These are phyloP conservation scores for Pleurotus cornucopiae DNA, from an alignment of 768 basidiomycete species.

Conservation along the genomic window DNA sequence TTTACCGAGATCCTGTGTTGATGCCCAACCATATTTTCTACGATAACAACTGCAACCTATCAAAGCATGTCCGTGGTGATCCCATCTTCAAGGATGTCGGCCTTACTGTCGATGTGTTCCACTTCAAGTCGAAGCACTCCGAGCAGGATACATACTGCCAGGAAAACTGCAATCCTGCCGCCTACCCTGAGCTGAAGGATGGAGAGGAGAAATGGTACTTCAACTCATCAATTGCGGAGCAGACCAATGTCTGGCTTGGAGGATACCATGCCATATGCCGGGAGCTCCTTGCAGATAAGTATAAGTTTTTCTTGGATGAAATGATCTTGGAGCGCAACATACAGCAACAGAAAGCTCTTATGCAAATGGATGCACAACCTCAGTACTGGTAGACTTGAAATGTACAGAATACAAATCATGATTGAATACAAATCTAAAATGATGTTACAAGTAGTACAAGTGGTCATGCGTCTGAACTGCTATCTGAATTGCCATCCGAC, in stretches of 20 bases:
- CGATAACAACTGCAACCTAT: constrained; percentile 24
- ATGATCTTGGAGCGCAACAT: constrained; percentile 20
- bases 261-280: constrained; percentile 25
- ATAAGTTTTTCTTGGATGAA: constrained; percentile 32
- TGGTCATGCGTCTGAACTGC: too few relatives aligned
- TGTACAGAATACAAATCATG: too few relatives aligned
- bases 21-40: constrained; percentile 23
- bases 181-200: constrained; percentile 14
- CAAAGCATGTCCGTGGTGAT: constrained; percentile 12
- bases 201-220: neutral
- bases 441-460: too few relatives aligned
- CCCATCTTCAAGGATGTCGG: constrained; percentile 12
- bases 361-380: too few relatives aligned
- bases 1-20: neutral
- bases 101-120: constrained; percentile 20
- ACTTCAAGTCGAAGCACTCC: constrained; percentile 19
- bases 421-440: too few relatives aligned
- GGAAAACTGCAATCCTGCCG: constrained; percentile 17
- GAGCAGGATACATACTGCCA: constrained; percentile 14
- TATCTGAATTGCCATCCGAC: too few relatives aligned
- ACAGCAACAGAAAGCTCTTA: too few relatives aligned
- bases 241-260: constrained; percentile 29
- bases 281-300: constrained; percentile 24
- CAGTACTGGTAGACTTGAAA: too few relatives aligned
- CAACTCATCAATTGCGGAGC: constrained; percentile 15